phyloP scores from a whole-genome alignment of 306 rosid species.

The Canavalia ensiformis region DNA sequence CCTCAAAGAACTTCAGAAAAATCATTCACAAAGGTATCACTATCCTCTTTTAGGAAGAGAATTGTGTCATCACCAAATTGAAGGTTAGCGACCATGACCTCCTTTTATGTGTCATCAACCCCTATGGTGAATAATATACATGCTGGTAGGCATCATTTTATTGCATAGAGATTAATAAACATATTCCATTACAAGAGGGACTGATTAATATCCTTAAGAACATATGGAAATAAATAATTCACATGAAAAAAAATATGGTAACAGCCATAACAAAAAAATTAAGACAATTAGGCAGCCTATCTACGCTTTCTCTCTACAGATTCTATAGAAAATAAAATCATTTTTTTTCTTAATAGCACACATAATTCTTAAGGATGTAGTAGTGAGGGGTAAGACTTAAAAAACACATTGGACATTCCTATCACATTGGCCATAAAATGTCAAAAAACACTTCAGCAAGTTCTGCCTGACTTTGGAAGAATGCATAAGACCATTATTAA shows the following conservation, averaged over 20 bases:
- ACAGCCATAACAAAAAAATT: neutral
- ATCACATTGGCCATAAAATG: neutral
- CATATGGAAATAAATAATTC: neutral
- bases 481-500: neutral
- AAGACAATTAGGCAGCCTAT: neutral
- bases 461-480: neutral
- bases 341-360: constrained; percentile 2
- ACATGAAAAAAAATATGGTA: neutral
- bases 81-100: neutral
- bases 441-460: constrained; percentile 12
- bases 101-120: neutral
- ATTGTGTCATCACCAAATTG: neutral
- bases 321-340: neutral
- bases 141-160: neutral
- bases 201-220: neutral
- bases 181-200: neutral
- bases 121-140: neutral
- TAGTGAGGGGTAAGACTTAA: neutral
- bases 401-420: neutral
- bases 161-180: neutral
- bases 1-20: neutral
- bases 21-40: neutral
- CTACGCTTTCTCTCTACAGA: neutral
- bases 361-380: neutral
- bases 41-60: neutral